A percentile compares a stretch with the other conserved stretches of the same genome.
phyloP scores from a whole-genome alignment of 305 asterid species.

The Plantago lanceolata region DNA sequence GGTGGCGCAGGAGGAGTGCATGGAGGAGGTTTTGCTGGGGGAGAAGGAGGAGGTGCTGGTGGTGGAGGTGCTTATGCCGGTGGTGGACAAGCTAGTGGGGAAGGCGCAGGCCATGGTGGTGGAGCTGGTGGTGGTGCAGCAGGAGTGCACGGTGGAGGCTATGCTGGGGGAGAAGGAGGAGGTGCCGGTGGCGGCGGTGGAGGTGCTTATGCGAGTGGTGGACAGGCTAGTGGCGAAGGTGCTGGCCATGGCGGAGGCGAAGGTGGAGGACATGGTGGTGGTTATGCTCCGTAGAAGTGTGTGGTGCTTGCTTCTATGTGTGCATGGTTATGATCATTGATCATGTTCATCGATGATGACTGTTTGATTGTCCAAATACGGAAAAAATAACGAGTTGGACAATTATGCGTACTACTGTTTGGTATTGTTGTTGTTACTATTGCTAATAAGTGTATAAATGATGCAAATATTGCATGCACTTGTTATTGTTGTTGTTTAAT shows the following conservation, averaged over 20 bases:
- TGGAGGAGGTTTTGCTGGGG: slow-evolving; percentile 28
- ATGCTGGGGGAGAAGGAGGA: slow-evolving; percentile 31
- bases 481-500: too few relatives aligned
- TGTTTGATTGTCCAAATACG: background rate
- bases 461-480: too few relatives aligned
- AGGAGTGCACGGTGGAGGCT: slow-evolving; percentile 29
- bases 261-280: slow-evolving; percentile 24
- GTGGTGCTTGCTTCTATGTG: background rate
- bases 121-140: slow-evolving; percentile 36
- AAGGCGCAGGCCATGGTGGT: slow-evolving; percentile 40
- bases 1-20: slow-evolving; percentile 36
- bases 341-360: too few relatives aligned
- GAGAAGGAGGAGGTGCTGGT: slow-evolving; percentile 30
- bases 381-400: background rate
- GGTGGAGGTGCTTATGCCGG: slow-evolving; percentile 22
- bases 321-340: too few relatives aligned
- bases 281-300: slow-evolving; percentile 14
- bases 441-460: too few relatives aligned
- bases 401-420: too few relatives aligned
- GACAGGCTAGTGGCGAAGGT: slow-evolving; percentile 37
- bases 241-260: slow-evolving; percentile 39
- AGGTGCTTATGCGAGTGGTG: slow-evolving; percentile 27
- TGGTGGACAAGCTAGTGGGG: slow-evolving; percentile 37
- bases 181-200: slow-evolving; percentile 21
- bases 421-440: too few relatives aligned